phyloP scores from a whole-genome alignment of 2,329 filamentous ascomycete species.

The Epichloe bromicola region DNA sequence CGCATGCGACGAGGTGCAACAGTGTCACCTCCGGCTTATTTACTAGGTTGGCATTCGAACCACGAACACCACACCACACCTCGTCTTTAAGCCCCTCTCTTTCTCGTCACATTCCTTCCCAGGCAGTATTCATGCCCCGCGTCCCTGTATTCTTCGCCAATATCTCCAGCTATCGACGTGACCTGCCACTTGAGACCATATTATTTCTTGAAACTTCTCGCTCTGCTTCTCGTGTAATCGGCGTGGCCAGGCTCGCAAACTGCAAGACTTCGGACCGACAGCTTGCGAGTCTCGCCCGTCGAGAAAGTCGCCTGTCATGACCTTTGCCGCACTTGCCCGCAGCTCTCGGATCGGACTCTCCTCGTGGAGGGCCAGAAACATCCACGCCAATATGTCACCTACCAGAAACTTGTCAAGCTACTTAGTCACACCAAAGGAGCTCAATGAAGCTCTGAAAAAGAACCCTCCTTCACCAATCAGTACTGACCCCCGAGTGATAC shows the following conservation, averaged over 20 bases:
- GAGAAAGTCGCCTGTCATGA: conserved; percentile 22
- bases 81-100: conserved; percentile 1
- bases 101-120: conserved; percentile 1
- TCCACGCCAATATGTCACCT: conserved; percentile 16
- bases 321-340: conserved; percentile 28
- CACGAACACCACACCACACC: conserved; percentile 2
- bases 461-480: conserved; percentile 70
- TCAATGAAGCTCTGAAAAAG: conserved; percentile 68
- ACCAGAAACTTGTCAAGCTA: conserved; percentile 55
- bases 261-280: not conserved
- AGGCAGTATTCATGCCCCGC: not conserved
- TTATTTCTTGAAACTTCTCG: not conserved
- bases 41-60: not conserved
- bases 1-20: too few relatives aligned
- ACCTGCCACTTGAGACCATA: not conserved
- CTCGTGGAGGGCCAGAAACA: conserved; percentile 21
- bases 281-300: not conserved
- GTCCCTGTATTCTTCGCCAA: not conserved
- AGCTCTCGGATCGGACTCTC: conserved; percentile 27
- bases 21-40: not conserved
- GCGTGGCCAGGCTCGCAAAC: not conserved
- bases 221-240: not conserved
- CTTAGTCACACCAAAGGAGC: conserved; percentile 72
- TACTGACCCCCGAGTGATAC: conserved; percentile 70
- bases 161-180: not conserved